Base-by-base conservation (phyloP, 176 grass and related monocot species). In the Stipa capillata region DNA sequence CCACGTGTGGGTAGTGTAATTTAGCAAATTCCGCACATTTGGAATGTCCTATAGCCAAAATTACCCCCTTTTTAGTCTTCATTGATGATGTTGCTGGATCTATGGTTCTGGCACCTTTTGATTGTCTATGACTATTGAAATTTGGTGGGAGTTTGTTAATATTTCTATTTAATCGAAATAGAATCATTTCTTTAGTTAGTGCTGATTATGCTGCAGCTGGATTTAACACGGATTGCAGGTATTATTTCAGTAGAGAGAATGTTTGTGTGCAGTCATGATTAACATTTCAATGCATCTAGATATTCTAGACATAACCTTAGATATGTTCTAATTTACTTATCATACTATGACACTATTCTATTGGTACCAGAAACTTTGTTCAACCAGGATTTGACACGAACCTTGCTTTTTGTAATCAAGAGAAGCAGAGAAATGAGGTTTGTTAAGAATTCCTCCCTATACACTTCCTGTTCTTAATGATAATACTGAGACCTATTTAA, bases 311-410 rank as follows among this genome's bases (percentile, higher is more conserved):
- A 69, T 69, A 69, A 69, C 23, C 2, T 21, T 88, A 35, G 14
- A 62, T 62, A 69, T 80, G 62, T 41, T 67, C 11, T 59, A 54
- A 64, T 55, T 55, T 72, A 56, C 28, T 28, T 41, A 23, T 41
- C 23, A 43, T 74, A 24, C 82, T 60, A 83, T 86, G 74, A 77
- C 65, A 54, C 40, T 81, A 83, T 49, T 78, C 70, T 73, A 68
- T 68, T 79, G 61, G 54, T 82, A 33, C 27, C 92, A 99, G 97
- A 77, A 99, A 87, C 72, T 87, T 88, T 79, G 77, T 99, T 82
- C 97, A 93, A 65, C 88, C 90, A 88, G 97, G 88, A 78, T 96
- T 96, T 69, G 97, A 96, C 85, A 93, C 90, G 97, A 91, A 84
- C 65, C 76, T 96, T 87, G 97, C 97, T 55, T 99, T 96, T 31